A percentile compares a stretch with the other conserved stretches of the same genome.
Conservation (phyloP, 352 stramenopile genomes). For the Saprolegnia parasitica region DNA sequence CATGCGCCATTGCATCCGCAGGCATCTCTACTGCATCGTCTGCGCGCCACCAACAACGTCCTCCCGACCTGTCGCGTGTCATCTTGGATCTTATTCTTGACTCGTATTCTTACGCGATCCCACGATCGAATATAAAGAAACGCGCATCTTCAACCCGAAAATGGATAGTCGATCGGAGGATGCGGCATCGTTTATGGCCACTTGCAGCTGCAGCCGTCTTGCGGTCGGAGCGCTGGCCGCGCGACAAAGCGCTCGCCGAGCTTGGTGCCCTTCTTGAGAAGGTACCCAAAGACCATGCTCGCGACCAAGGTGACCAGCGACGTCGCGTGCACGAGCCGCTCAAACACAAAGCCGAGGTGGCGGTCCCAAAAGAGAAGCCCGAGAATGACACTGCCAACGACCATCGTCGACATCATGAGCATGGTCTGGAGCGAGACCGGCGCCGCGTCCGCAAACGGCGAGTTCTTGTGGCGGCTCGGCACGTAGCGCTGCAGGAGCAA, state of each 20-base stretch:
- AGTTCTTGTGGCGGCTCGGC: slow-evolving; percentile 47
- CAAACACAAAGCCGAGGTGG: slow-evolving; percentile 44
- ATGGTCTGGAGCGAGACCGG: slow-evolving; percentile 41
- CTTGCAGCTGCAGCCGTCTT: slow-evolving; percentile 55
- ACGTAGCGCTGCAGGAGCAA: slow-evolving; percentile 74
- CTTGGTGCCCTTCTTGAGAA: slow-evolving; percentile 74
- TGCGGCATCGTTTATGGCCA: slow-evolving; percentile 4
- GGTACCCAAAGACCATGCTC: slow-evolving; percentile 42
- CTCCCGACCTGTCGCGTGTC: too few relatives aligned
- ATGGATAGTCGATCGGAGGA: neutral
- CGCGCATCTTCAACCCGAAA: too few relatives aligned
- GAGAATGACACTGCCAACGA: slow-evolving; percentile 54
- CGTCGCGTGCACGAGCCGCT: slow-evolving; percentile 51
- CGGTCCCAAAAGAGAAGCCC: slow-evolving; percentile 26
- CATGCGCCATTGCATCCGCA: too few relatives aligned
- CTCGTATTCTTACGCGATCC: too few relatives aligned
- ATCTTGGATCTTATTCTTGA: too few relatives aligned
- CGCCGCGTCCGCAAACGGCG: slow-evolving; percentile 40
- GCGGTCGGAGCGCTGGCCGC: slow-evolving; percentile 53
- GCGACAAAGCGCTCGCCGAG: slow-evolving; percentile 64
- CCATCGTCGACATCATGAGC: slow-evolving; percentile 45
- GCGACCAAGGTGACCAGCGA: slow-evolving; percentile 50
- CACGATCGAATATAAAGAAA: too few relatives aligned
- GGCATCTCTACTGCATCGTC: too few relatives aligned
- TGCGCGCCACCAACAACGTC: too few relatives aligned